Base-by-base conservation (phyloP, 192 early-diverging fungal genomes). In the Spinellus fusiger region DNA sequence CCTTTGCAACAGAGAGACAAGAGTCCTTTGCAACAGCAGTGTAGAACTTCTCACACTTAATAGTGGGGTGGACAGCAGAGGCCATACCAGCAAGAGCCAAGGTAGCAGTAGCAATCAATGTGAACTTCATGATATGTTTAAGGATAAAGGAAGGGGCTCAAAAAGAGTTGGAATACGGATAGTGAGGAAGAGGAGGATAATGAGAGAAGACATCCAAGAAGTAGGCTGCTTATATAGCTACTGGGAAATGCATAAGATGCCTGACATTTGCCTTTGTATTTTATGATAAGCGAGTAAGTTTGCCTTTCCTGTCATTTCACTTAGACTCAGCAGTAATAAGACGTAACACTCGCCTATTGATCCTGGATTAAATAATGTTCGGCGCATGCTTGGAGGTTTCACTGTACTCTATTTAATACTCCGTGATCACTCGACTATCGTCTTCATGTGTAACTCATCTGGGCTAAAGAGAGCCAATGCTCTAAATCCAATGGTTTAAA, bases 41-140 rank as follows among this genome's bases (percentile, higher is more conserved):
- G 27, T 9, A 44, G 40, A 31, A 12, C 18, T 49, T 16, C 48
- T 49, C 63, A 50, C 23, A 18, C 53, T 58, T 55, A n/a, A 9
- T 27, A 6, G 7, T 18, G 35, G 57, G 56, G 25, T 15, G 56
- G 50, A 46, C 35, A 28, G 69, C 63, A 48, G 53, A 54, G 7
- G 49, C 47, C 20, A 47, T 40, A 16, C 51, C 49, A 28, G 58
- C 58, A 3, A 71, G 8, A 27, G 69, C 63, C 16, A 71, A 25
- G 28, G 63, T 38, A 29, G 65, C 58, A 25, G 47, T 55, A 12
- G 69, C 54, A 60, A 64, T 37, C 25, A 65, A 16, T 27, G 62
- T 49, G 53, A 71, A 71, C 34, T 71, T 71, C 69, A 71, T 71
- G 61, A 54, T 44, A 48, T 37, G 33, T 48, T 56, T 22, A 40